Conservation (phyloP, 805 yeast species). For the Phaffomyces antillensis region DNA sequence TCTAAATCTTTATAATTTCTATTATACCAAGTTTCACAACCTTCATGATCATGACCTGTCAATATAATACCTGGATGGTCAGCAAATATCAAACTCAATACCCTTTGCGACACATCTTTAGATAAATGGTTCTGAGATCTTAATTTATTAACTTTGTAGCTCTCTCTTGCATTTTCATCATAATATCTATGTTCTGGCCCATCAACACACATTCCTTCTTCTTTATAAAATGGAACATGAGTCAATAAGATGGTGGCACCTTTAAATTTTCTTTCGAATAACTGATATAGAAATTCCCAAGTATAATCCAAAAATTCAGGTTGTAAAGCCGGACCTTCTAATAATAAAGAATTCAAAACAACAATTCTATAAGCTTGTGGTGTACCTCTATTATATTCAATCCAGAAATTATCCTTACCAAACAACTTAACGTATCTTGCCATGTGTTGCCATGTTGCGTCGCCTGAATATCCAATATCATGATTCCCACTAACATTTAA, state of each 20-base stretch:
- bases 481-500: slow-evolving; percentile 91
- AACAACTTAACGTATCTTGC: slow-evolving; percentile 65
- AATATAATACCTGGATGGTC: slow-evolving; percentile 70
- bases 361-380: slow-evolving; percentile 81
- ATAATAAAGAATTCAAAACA: slow-evolving; percentile 72
- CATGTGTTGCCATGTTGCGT: slow-evolving; percentile 87
- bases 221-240: slow-evolving; percentile 85
- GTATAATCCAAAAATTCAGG: slow-evolving; percentile 60
- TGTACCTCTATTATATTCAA: slow-evolving; percentile 56
- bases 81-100: slow-evolving; percentile 66
- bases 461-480: slow-evolving; percentile 94
- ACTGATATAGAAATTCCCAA: slow-evolving; percentile 62
- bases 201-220: slow-evolving; percentile 77
- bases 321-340: slow-evolving; percentile 89
- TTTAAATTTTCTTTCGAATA: slow-evolving; percentile 46
- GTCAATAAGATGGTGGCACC: slow-evolving; percentile 82
- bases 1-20: slow-evolving; percentile 30
- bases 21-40: slow-evolving; percentile 71
- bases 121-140: slow-evolving; percentile 84
- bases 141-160: slow-evolving; percentile 61
- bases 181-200: slow-evolving; percentile 70
- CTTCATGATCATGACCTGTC: slow-evolving; percentile 96
- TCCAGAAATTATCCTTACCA: slow-evolving; percentile 82
- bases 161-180: slow-evolving; percentile 46
- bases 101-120: slow-evolving; percentile 54